Base-by-base conservation (phyloP, 306 rosid genomes). In the Abrus pulchellus region DNA sequence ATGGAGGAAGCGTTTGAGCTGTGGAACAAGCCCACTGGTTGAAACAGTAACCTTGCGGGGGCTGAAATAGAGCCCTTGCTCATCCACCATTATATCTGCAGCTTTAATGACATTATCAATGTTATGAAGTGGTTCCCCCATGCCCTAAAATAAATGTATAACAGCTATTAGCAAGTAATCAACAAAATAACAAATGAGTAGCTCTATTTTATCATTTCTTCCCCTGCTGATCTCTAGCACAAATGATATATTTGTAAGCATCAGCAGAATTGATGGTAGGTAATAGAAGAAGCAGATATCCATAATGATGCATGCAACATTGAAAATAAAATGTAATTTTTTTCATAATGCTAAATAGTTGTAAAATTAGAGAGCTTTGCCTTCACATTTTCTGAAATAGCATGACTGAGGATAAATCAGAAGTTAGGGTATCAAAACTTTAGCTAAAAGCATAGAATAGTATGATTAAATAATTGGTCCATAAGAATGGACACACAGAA, bases 61-160 rank as follows among this genome's bases (percentile, higher is more conserved):
- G 80, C 98, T 94, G 86, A 94, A 94, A 49, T 94, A 88, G 76
- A 94, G 97, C 72, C 98, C 98, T 86, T 92, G 98, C 3, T 86
- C 97, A 83, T 94, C 85, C 85, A 92, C 91, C 98, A 94, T 90
- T 77, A 94, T 92, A 63, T 90, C 86, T 79, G 90, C 91, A 82
- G 98, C 97, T 89, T 90, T 92, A 71, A 92, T 91, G 78, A 94
- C 97, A 90, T 94, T 94, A 87, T 91, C 97, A 75, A 92, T 74
- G 84, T 94, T 94, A 82, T 94, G 98, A 81, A 94, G 92, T 27
- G 98, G 97, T 80, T 94, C 98, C 78, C 97, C 97, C 98, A 94
- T 92, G 85, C 98, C 98, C 98, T 94, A 76, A 78, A 71, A 74
- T 63, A 76, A 72, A 81, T 40, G 63, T 61, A 72, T 3, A 53